These are phyloP conservation scores for Roridomyces roridus DNA, from an alignment of 768 basidiomycete genomes.

Conservation along the genomic window DNA sequence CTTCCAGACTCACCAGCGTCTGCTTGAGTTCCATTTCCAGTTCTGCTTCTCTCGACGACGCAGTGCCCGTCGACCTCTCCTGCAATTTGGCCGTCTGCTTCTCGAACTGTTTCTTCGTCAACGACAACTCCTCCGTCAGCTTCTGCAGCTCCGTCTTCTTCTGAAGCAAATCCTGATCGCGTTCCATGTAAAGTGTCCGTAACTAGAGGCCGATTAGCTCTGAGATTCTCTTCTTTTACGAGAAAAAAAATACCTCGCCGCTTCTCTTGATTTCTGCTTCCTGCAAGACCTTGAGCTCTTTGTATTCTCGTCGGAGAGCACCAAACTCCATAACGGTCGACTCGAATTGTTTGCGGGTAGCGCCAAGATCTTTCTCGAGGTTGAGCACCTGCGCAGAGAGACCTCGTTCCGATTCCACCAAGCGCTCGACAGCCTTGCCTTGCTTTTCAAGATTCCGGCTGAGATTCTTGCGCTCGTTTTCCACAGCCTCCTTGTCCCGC, in stretches of 20 bases:
- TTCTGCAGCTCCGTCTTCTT: constrained; percentile 45
- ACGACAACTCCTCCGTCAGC: constrained; percentile 55
- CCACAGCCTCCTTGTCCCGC: constrained; percentile 86
- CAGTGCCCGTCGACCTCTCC: constrained; percentile 39
- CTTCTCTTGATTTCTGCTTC: constrained; percentile 46
- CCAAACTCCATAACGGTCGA: constrained; percentile 5
- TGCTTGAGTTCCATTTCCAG: constrained; percentile 57
- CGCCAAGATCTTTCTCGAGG: constrained; percentile 19
- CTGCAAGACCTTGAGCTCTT: constrained; percentile 33
- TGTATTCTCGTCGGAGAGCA: constrained; percentile 54
- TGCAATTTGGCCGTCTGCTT: constrained; percentile 53
- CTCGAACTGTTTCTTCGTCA: constrained; percentile 58
- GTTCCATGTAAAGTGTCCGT: constrained; percentile 37
- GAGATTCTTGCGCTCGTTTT: constrained; percentile 74
- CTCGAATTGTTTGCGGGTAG: constrained; percentile 11
- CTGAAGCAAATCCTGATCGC: constrained; percentile 35
- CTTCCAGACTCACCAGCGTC: constrained; percentile 56
- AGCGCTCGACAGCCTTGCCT: constrained; percentile 64
- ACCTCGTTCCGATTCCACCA: constrained; percentile 67
- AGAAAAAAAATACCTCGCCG: constrained; percentile 42
- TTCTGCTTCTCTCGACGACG: constrained; percentile 33
- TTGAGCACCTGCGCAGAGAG: constrained; percentile 63
- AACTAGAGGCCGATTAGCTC: constrained; percentile 30
- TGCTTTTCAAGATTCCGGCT: constrained; percentile 55
- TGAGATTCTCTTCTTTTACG: background rate